These are phyloP conservation scores for Mediolabrus comicus DNA, from an alignment of 108 stramenopile species.

Conservation along the genomic window DNA sequence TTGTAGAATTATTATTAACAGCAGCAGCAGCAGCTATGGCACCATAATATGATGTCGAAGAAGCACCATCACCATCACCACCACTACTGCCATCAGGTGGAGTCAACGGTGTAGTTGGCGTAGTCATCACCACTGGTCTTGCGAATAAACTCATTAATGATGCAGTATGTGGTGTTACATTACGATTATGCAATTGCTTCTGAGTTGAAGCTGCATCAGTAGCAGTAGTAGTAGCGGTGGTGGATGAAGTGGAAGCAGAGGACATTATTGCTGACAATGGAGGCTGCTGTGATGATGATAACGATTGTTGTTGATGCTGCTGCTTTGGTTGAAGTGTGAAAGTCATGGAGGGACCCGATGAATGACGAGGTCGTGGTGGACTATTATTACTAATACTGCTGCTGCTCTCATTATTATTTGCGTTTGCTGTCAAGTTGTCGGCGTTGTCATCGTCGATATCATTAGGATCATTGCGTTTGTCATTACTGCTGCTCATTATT, in stretches of 20 bases:
- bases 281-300: no score
- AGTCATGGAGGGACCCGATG: not conserved
- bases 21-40: no score
- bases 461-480: no score
- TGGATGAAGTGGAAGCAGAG: no score
- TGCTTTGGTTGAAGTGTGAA: not conserved
- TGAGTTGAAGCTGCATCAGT: no score
- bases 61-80: not conserved
- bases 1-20: not conserved
- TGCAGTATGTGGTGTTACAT: conserved; percentile 26
- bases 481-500: no score
- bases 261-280: no score
- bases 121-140: not conserved
- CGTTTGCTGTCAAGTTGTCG: no score
- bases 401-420: not conserved
- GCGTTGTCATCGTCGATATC: no score
- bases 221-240: no score
- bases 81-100: not conserved
- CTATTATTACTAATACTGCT: not conserved
- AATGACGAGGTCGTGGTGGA: not conserved
- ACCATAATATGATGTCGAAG: not conserved
- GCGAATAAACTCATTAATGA: conserved; percentile 32
- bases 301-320: no score
- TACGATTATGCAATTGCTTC: conserved; percentile 23
- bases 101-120: conserved; percentile 18